Evolutionary conservation across 1,139 yeast genomes (phyloP), one percentile per base, ranked within the genome.

Genomic region (Blastobotrys arbuscula): DNA sequence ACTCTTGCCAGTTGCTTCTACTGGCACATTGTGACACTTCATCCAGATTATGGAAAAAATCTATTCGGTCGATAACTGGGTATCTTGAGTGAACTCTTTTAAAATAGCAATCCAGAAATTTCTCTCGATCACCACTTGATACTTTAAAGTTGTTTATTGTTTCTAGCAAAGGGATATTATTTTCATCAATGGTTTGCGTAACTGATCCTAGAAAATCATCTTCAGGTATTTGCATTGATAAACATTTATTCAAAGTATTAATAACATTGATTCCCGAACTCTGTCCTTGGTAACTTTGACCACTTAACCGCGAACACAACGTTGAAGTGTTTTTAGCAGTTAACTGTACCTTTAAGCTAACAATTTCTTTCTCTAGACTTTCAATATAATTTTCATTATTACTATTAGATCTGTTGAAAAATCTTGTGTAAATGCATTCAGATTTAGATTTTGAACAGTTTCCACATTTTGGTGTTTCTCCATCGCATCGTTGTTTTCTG

Each of bases 401-500:
- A 13, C 33, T 42, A 15, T 13, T 31, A 3, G 44, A 31, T 7
- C 52, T 37, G 8, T 38, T 21, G 30, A 48, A 48, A 21, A 40
- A 42, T 24, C 39, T 39, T 20, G 50, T 40, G 42, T 41, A 50
- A 18, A 42, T 34, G 37, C 53, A 50, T 39, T 48, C 53, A 34
- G 28, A 37, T 18, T 45, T 43, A 8, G 48, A 26, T 31, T 47
- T 50, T 20, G 20, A n/a, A 24, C 53, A 50, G 28, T 45, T 50
- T 10, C 43, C 47, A 26, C 53, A 50, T 41, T 21, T 44, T 18
- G 53, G 53, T 16, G 23, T 23, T 7, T 26, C 36, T 2, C 53
- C 53, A 28, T 50, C 51, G 20, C 53, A 50, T 47, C 50, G 38
- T 35, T 52, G 53, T 38, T 52, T 52, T 2, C 53, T 39, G 8